A percentile compares a stretch with the other conserved stretches of the same genome.
Conservation (phyloP, 2,329 filamentous ascomycete genomes). For the Xylariomycetidae sp. region DNA sequence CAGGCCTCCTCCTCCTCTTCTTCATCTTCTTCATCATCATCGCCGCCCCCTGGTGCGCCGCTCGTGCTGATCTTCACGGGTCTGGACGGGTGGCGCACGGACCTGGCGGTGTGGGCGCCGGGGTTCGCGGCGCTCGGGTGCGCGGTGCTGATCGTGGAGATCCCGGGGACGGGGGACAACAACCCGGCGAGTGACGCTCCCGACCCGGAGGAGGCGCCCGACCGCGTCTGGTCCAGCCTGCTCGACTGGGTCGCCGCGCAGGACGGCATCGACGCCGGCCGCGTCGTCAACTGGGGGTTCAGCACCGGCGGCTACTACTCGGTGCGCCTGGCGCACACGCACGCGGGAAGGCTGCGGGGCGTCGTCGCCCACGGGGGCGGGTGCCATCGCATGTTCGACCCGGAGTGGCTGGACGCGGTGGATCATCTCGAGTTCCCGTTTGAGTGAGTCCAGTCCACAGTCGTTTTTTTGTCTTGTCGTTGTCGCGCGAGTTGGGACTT, state of each 20-base stretch:
- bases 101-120: constrained; percentile 29
- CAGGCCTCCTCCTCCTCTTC: constrained; percentile 6
- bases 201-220: constrained; percentile 43
- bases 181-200: too few species aligned
- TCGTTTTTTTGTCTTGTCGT: too few species aligned
- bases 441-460: too few species aligned
- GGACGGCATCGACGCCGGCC: constrained; percentile 39
- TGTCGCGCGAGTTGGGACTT: too few species aligned
- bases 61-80: constrained; percentile 25
- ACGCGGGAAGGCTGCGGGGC: constrained; percentile 44
- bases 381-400: constrained; percentile 54
- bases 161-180: constrained; percentile 54
- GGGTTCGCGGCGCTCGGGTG: constrained; percentile 37
- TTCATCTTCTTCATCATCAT: too few species aligned
- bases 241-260: constrained; percentile 50
- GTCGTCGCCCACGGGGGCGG: constrained; percentile 52
- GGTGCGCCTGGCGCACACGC: constrained; percentile 53
- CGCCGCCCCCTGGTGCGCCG: too few species aligned
- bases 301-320: constrained; percentile 56
- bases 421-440: constrained; percentile 58
- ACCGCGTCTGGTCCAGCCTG: constrained; percentile 48
- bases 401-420: constrained; percentile 47
- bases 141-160: constrained; percentile 47
- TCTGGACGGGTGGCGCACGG: constrained; percentile 27
- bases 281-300: constrained; percentile 51